These are phyloP conservation scores for Mesostigma viride DNA, from an alignment of 139 green algal genomes.

Conservation along the genomic window DNA sequence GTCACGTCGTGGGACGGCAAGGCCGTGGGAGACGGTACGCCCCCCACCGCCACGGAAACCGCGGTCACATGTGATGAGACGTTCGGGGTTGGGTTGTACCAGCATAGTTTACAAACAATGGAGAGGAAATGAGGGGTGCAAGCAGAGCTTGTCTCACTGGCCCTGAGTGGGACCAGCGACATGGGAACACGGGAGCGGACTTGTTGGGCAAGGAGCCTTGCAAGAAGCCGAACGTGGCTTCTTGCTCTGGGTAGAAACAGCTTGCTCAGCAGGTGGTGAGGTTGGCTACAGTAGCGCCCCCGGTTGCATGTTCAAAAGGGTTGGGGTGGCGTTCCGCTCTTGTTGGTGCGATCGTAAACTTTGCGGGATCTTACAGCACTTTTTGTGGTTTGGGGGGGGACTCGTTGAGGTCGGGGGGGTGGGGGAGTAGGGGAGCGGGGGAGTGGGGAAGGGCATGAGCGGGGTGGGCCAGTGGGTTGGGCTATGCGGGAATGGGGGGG, in stretches of 20 bases:
- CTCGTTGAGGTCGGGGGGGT: neutral
- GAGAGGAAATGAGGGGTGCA: neutral
- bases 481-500: neutral
- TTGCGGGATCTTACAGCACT: neutral
- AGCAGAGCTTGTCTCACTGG: neutral
- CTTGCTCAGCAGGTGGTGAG: neutral
- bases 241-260: neutral
- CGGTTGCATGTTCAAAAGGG: neutral
- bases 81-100: neutral
- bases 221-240: too few relatives aligned
- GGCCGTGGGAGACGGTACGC: constrained; percentile 22
- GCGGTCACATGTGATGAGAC: neutral
- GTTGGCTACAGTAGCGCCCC: neutral
- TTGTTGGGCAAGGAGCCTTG: too few relatives aligned
- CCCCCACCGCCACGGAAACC: neutral
- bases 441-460: neutral
- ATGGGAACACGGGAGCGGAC: neutral
- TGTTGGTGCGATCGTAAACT: neutral
- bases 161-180: too few relatives aligned
- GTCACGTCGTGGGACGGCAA: constrained; percentile 28
- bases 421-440: neutral
- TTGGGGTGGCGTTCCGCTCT: neutral
- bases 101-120: neutral
- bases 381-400: neutral
- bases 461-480: neutral